Conservation (phyloP, 2,329 filamentous ascomycete genomes). For the Byssothecium circinans region DNA sequence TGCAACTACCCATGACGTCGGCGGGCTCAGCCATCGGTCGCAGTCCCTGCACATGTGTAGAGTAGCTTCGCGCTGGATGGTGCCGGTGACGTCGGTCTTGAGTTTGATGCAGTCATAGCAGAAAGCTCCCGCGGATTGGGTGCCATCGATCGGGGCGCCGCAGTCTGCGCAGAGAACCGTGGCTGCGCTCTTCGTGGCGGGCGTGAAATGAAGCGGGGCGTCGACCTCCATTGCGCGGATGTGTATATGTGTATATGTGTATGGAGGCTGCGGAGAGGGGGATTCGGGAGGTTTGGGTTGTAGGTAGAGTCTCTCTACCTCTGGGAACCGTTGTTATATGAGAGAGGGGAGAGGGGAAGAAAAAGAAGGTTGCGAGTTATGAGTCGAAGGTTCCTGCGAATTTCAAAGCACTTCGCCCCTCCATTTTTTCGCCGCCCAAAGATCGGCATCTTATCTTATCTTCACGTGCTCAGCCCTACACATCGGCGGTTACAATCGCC, state of each 20-base stretch:
- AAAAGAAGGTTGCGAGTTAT: too few species aligned
- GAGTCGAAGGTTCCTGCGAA: background rate
- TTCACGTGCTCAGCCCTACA: conserved; percentile 26
- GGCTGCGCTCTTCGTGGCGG: conserved; percentile 49
- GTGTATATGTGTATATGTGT: too few species aligned
- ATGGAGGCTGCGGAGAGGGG: too few species aligned
- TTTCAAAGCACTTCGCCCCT: conserved; percentile 3
- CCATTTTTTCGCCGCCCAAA: conserved; percentile 7
- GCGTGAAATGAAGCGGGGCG: conserved; percentile 43
- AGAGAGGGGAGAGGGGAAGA: too few species aligned
- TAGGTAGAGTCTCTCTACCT: too few species aligned
- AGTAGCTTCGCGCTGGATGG: conserved; percentile 86
- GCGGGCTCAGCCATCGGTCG: conserved; percentile 86
- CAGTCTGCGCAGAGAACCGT: conserved; percentile 98
- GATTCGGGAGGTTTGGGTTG: background rate
- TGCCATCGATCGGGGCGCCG: conserved; percentile 92
- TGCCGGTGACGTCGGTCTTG: conserved; percentile 88
- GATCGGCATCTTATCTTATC: conserved; percentile 24
- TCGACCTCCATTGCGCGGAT: conserved; percentile 47
- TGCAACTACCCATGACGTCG: conserved; percentile 82
- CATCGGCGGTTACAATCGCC: conserved; percentile 14
- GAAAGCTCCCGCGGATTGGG: conserved; percentile 72
- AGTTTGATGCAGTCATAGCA: conserved; percentile 97
- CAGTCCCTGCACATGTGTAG: conserved; percentile 93
- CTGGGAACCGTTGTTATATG: too few species aligned